Conservation (phyloP, 257 asterid genomes). For the Solanum pinnatisectum region DNA sequence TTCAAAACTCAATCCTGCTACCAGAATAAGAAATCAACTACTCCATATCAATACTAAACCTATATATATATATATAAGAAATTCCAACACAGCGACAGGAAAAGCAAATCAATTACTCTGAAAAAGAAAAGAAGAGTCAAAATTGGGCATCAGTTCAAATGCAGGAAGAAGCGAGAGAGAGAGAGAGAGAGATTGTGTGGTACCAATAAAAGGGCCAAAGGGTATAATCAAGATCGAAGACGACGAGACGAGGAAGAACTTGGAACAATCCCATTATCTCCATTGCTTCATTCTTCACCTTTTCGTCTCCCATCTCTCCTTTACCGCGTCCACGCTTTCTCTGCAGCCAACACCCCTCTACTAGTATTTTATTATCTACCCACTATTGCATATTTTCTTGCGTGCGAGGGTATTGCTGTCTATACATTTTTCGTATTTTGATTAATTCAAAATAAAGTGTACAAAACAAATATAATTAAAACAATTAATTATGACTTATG, state of each 20-base stretch:
- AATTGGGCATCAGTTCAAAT: not conserved
- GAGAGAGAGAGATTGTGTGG: too few relatives aligned
- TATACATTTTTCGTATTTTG: too few relatives aligned
- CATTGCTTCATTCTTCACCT: conserved; percentile 84
- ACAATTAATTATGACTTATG: not conserved
- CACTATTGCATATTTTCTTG: not conserved
- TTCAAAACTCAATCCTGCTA: not conserved
- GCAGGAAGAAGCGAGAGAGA: not conserved
- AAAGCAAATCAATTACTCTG: not conserved
- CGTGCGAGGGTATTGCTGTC: not conserved
- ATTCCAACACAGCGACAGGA: not conserved
- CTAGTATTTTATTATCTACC: not conserved
- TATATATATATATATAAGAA: not conserved
- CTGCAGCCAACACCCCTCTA: not conserved
- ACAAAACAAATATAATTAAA: not conserved
- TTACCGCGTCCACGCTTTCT: not conserved
- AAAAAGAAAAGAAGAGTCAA: not conserved
- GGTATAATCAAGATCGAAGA: conserved; percentile 80
- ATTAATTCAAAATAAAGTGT: not conserved
- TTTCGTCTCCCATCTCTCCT: conserved; percentile 66
- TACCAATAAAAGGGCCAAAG: conserved; percentile 73
- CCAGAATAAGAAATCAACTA: not conserved
- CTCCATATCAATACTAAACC: not conserved
- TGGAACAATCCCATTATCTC: conserved; percentile 63
- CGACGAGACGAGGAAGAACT: conserved; percentile 80